Percentiles rank a stretch among this genome's conserved stretches.
Evolutionary conservation across 2,329 filamentous ascomycete species (phyloP).

Genomic region (Keithomyces neogunnii): DNA sequence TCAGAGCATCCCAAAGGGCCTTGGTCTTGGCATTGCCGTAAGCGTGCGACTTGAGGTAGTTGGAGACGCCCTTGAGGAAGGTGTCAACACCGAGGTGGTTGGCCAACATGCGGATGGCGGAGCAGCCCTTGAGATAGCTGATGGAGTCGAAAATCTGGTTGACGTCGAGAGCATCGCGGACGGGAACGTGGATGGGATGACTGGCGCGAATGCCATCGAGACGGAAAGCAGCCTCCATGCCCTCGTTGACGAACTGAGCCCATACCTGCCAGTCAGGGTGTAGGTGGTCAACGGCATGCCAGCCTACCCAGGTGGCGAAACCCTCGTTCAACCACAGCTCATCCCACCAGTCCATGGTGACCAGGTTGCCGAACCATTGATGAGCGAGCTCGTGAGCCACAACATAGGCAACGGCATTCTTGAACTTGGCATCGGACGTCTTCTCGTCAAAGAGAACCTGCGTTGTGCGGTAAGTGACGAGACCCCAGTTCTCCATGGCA

Average conservation of each 20-base stretch:
- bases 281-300: conserved; percentile 83
- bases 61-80: conserved; percentile 83
- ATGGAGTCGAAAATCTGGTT: conserved; percentile 98
- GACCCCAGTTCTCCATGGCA: conserved; percentile 94
- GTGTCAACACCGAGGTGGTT: conserved; percentile 79
- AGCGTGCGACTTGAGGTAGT: conserved; percentile 80
- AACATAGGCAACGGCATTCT: conserved; percentile 91
- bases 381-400: conserved; percentile 97
- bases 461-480: conserved; percentile 93
- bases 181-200: conserved; percentile 92
- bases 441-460: conserved; percentile 94
- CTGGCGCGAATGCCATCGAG: conserved; percentile 86
- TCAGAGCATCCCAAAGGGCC: conserved; percentile 83
- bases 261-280: conserved; percentile 97
- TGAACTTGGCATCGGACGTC: conserved; percentile 81
- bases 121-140: conserved; percentile 93
- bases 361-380: conserved; percentile 92
- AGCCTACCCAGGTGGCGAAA: conserved; percentile 97
- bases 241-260: conserved; percentile 95
- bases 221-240: conserved; percentile 82
- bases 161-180: conserved; percentile 86
- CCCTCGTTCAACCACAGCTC: conserved; percentile 93
- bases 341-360: conserved; percentile 96
- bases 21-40: conserved; percentile 88
- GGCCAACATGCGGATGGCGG: conserved; percentile 92